phyloP scores from a whole-genome alignment of 352 stramenopile genomes.

The Globisporangium rhizosaccharum region DNA sequence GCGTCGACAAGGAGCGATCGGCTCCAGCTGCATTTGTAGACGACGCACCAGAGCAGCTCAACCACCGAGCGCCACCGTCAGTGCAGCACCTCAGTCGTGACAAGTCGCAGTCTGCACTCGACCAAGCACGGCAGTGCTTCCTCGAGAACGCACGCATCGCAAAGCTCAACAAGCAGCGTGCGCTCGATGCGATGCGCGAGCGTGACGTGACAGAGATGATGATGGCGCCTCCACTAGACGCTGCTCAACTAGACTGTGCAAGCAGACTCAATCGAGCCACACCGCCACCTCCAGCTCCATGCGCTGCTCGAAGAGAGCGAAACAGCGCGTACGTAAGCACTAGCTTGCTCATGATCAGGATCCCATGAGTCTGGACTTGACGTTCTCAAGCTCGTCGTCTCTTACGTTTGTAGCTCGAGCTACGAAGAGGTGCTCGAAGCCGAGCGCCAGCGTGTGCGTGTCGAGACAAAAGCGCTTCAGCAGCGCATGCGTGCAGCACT shows the following conservation, averaged over 20 bases:
- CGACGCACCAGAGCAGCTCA: background rate
- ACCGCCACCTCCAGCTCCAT: background rate
- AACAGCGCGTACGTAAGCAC: slow-evolving; percentile 8
- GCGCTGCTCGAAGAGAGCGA: background rate
- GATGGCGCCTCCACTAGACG: background rate
- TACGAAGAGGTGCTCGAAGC: slow-evolving; percentile 40
- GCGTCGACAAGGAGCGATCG: slow-evolving; percentile 35
- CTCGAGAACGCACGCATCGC: slow-evolving; percentile 23
- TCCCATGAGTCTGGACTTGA: background rate
- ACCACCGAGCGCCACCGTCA: background rate
- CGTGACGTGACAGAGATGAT: background rate
- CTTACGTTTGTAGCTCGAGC: slow-evolving; percentile 7
- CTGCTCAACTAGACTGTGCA: background rate
- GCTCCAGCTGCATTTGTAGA: slow-evolving; percentile 23
- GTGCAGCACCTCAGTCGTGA: no score
- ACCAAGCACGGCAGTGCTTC: slow-evolving; percentile 13
- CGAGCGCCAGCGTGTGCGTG: slow-evolving; percentile 34
- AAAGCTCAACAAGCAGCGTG: slow-evolving; percentile 22
- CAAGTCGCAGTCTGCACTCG: background rate
- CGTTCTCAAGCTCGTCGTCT: background rate
- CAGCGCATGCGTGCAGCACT: slow-evolving; percentile 38
- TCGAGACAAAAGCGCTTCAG: slow-evolving; percentile 48
- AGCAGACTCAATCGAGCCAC: background rate
- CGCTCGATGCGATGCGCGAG: slow-evolving; percentile 15
- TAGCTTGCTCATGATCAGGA: background rate